These are phyloP conservation scores for Crassisporium funariophilum DNA, from an alignment of 768 basidiomycete species.

Conservation along the genomic window DNA sequence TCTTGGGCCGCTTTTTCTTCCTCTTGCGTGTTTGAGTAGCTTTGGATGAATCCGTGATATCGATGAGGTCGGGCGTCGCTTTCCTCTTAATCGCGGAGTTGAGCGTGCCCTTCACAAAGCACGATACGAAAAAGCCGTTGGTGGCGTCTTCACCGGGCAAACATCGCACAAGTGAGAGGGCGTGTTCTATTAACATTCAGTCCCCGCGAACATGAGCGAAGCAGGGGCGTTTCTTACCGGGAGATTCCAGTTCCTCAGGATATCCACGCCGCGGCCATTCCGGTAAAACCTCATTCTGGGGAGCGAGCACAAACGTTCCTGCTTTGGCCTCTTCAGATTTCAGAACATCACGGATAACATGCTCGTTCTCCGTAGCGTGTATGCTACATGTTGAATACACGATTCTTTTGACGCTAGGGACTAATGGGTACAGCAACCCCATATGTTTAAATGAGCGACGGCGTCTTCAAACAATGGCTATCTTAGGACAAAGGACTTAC, in stretches of 20 bases:
- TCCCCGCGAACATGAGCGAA: not conserved
- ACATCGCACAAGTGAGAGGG: constrained; percentile 69
- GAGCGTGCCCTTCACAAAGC: constrained; percentile 55
- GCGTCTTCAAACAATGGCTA: constrained; percentile 5
- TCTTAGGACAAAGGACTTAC: constrained; percentile 44
- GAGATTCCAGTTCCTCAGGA: constrained; percentile 57
- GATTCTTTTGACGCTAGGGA: constrained; percentile 75
- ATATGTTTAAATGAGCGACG: constrained; percentile 19
- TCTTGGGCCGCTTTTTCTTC: constrained; percentile 24
- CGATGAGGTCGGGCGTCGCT: no score
- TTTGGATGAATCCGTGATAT: no score
- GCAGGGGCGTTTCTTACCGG: constrained; percentile 41
- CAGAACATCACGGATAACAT: constrained; percentile 78
- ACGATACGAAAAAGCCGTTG: constrained; percentile 99
- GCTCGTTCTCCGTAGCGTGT: constrained; percentile 90
- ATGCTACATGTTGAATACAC: constrained; percentile 99
- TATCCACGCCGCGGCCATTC: constrained; percentile 83
- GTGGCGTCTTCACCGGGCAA: constrained; percentile 82
- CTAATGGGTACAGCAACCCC: constrained; percentile 40
- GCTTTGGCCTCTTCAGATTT: constrained; percentile 65
- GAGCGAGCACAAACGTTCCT: constrained; percentile 70
- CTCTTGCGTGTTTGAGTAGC: constrained; percentile 19
- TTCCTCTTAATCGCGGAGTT: constrained; percentile 27
- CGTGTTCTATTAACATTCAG: constrained; percentile 42
- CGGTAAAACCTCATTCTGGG: constrained; percentile 68